A percentile compares a stretch with the other conserved stretches of the same genome.
Conservation (phyloP, 805 yeast species). For the Kluyveromyces siamensis region DNA sequence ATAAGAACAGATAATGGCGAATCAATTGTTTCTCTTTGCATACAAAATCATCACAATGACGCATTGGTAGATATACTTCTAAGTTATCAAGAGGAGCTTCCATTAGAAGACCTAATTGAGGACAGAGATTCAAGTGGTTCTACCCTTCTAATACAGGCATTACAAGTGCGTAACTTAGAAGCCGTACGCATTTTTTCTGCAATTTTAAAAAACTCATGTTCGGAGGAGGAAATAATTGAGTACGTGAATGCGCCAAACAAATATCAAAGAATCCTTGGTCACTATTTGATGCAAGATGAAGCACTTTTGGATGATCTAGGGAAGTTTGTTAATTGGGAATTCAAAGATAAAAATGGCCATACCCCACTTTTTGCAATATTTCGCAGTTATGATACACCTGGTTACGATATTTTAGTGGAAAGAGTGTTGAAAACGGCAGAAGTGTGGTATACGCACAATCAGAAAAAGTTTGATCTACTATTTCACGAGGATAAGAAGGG, state of each 20-base stretch:
- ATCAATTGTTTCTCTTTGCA: constrained; percentile 57
- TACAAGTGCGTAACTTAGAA: constrained; percentile 43
- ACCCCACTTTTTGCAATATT: constrained; percentile 73
- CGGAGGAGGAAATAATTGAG: constrained; percentile 35
- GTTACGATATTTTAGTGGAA: constrained; percentile 43
- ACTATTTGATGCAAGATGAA: constrained; percentile 54
- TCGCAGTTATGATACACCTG: constrained; percentile 69
- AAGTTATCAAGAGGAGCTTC: constrained; percentile 38
- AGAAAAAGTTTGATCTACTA: constrained; percentile 33
- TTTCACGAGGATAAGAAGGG: constrained; percentile 69
- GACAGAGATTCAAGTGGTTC: constrained; percentile 50
- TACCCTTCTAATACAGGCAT: constrained; percentile 51
- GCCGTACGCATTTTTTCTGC: constrained; percentile 40
- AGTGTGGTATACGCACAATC: constrained; percentile 32
- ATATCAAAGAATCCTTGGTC: constrained; percentile 58
- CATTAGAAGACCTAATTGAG: constrained; percentile 56
- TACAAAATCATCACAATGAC: constrained; percentile 37
- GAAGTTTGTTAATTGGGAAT: constrained; percentile 55
- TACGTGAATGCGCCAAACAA: constrained; percentile 47
- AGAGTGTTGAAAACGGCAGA: constrained; percentile 37
- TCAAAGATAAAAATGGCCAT: constrained; percentile 53
- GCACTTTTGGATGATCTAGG: constrained; percentile 49
- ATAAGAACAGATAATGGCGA: constrained; percentile 52
- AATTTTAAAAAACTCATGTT: constrained; percentile 34
- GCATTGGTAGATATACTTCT: constrained; percentile 40